Evolutionary conservation across 495 filamentous ascomycete genomes (phyloP).

Genomic region (Lophiotrema nucula): DNA sequence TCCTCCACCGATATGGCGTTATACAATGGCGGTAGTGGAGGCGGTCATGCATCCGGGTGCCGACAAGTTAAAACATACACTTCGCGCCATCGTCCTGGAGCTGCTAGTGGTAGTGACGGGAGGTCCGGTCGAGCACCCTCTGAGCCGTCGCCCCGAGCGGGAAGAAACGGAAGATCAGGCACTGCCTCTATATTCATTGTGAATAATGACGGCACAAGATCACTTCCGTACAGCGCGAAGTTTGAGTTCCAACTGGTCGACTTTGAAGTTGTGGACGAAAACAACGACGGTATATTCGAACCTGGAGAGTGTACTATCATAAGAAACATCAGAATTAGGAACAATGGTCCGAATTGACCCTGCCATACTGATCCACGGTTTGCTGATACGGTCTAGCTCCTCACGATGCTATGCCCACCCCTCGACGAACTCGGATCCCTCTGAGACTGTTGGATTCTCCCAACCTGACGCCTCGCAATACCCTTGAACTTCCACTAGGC

Average conservation of each 20-base stretch:
- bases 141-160: not conserved
- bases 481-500: not conserved
- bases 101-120: not conserved
- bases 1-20: not conserved
- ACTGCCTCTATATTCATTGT: not conserved
- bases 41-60: not conserved
- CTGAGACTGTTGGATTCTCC: not conserved
- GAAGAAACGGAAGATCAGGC: not conserved
- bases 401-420: not conserved
- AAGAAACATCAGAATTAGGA: not conserved
- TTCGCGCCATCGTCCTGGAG: not conserved
- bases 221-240: not conserved
- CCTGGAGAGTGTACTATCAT: constrained; percentile 11
- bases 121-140: not conserved
- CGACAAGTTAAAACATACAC: not conserved
- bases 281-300: constrained; percentile 7
- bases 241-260: constrained; percentile 2
- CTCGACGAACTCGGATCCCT: not conserved
- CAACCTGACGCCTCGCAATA: not conserved
- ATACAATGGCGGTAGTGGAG: not conserved
- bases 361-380: not conserved
- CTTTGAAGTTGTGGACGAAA: constrained; percentile 12
- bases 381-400: not conserved
- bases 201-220: not conserved
- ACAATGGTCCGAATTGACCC: not conserved